Conservation (phyloP, 176 grass and related monocot species). For the Elymus sibiricus region DNA sequence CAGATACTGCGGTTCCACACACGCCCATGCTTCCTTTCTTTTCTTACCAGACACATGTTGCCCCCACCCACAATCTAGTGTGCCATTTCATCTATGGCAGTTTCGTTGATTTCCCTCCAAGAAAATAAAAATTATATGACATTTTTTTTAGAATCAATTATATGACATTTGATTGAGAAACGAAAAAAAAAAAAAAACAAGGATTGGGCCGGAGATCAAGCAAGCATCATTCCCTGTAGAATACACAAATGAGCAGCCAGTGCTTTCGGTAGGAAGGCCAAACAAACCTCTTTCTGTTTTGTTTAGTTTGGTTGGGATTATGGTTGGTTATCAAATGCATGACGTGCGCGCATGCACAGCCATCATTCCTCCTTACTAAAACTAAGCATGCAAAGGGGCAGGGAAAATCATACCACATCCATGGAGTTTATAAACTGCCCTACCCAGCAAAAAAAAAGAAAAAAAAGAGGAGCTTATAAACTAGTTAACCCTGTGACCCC, state of each 20-base stretch:
- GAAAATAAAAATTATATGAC: no score
- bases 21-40: no score
- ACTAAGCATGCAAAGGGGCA: slow-evolving; percentile 17
- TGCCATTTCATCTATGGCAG: not conserved
- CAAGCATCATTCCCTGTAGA: not conserved
- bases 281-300: not conserved
- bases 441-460: not conserved
- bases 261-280: slow-evolving; percentile 30
- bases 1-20: not conserved
- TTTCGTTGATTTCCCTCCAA: no score
- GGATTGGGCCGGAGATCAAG: not conserved
- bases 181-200: no score
- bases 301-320: slow-evolving; percentile 11
- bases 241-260: not conserved
- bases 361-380: slow-evolving; percentile 46
- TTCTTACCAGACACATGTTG: no score
- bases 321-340: not conserved
- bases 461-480: slow-evolving; percentile 23
- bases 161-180: no score
- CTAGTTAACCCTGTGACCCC: slow-evolving; percentile 42
- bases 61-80: not conserved
- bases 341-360: slow-evolving; percentile 27
- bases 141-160: no score
- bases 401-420: not conserved
- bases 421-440: not conserved